Base-by-base conservation (phyloP, 73 alveolate species). In the Uronychia setigera region DNA sequence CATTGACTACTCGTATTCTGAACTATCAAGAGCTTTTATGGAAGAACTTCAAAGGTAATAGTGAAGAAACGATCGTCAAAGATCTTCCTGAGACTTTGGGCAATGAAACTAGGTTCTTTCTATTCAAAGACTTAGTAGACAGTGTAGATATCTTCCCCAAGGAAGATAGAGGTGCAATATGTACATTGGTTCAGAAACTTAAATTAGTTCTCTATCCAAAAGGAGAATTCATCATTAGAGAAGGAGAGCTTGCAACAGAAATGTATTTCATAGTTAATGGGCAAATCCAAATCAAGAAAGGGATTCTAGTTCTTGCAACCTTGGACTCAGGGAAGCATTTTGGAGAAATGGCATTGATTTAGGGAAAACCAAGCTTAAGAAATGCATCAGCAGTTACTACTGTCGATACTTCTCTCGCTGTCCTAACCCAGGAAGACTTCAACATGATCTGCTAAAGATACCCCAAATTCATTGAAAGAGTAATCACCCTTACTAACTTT, bases 191-290 rank as follows among this genome's bases (percentile, higher is more conserved):
- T 0, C 28, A 80, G 29, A 85, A 86, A 76, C 87, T 84, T 28
- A 13, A 81, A 58, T 29, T 80, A 33, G 57, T 77, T 26, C 31
- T 89, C 33, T 31, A 0, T 14, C 90, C 92, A 0, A 57, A 77
- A 58, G 82, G 67, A 31, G 95, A 89, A 60, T 67, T 32, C 77
- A 59, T 89, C 0, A 85, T 89, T 29, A 34, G 78, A 26, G 78
- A 89, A 79, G 92, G 92, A 26, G 95, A 89, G 82, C 86, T 86
- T 0, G 95, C 92, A 0, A 33, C 77, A 1, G 91, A 89, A 11
- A 89, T 89, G 95, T 89, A 35, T 58, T 89, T 89, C 80, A 85
- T 89, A 31, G 29, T 89, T 11, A 84, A 89, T 0, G 95, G 95
- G 1, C 67, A 46, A 46, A 46, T 46, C 19, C n/a, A 46, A 19